These are phyloP conservation scores for Hemerocallis citrina DNA, from an alignment of 106 monocot species.

Conservation along the genomic window DNA sequence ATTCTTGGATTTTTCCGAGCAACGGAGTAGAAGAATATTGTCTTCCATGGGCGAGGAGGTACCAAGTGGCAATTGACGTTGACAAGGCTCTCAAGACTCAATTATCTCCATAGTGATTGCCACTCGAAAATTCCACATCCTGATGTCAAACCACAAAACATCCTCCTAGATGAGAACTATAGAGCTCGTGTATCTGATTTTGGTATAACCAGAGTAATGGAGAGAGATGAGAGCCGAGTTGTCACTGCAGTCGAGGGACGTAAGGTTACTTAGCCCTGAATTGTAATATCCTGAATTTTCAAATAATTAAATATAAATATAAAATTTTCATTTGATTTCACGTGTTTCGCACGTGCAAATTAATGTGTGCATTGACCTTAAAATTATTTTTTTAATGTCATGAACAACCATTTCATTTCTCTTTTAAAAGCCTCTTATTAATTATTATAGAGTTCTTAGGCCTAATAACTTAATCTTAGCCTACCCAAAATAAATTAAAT, in stretches of 20 bases:
- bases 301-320: too few relatives aligned
- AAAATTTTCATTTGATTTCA: too few relatives aligned
- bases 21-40: background rate
- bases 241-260: conserved; percentile 47
- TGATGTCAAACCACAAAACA: conserved; percentile 68
- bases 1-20: conserved; percentile 40
- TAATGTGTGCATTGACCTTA: too few relatives aligned
- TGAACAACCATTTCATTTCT: too few relatives aligned
- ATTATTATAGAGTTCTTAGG: too few relatives aligned
- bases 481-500: too few relatives aligned
- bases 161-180: conserved; percentile 44
- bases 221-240: conserved; percentile 34
- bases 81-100: conserved; percentile 39
- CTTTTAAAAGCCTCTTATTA: too few relatives aligned
- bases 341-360: too few relatives aligned
- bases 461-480: too few relatives aligned
- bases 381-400: too few relatives aligned
- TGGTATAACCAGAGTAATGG: conserved; percentile 47
- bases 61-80: conserved; percentile 32
- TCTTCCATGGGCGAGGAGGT: conserved; percentile 37
- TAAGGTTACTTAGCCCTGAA: conserved; percentile 66
- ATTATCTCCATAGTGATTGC: conserved; percentile 58
- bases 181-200: conserved; percentile 43
- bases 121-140: conserved; percentile 27
- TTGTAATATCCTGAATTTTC: too few relatives aligned